A percentile compares a stretch with the other conserved stretches of the same genome.
Conservation (phyloP, 129 eudicot genomes). For the sunflower (Helianthus annuus) region DNA sequence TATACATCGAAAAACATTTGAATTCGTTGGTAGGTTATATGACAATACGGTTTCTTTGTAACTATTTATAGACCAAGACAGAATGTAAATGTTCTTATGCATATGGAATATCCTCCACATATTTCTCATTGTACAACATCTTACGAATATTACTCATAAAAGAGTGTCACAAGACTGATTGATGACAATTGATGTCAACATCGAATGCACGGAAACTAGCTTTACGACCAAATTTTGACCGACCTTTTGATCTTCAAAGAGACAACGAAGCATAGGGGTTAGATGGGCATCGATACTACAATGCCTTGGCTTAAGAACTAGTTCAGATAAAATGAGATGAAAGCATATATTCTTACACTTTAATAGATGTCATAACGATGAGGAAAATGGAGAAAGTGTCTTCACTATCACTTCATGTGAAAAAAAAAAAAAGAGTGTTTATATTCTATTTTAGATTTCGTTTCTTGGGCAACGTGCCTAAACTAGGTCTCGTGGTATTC, state of each 20-base stretch:
- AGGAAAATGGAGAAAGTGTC: slow-evolving; percentile 26
- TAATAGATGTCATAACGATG: slow-evolving; percentile 17
- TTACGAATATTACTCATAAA: slow-evolving; percentile 8
- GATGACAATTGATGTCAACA: slow-evolving; percentile 4
- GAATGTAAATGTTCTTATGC: slow-evolving; percentile 16
- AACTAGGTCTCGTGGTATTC: no score
- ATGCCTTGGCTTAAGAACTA: slow-evolving; percentile 16
- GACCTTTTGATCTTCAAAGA: slow-evolving; percentile 31
- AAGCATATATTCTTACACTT: slow-evolving; percentile 23
- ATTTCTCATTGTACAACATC: slow-evolving; percentile 13
- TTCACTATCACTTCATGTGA: neutral
- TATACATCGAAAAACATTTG: neutral
- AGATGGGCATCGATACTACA: slow-evolving; percentile 3
- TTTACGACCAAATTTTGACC: slow-evolving; percentile 13
- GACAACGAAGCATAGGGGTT: slow-evolving; percentile 19
- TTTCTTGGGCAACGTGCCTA: neutral
- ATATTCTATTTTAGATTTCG: neutral
- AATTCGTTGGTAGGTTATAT: neutral
- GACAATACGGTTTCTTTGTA: neutral
- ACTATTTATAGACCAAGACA: slow-evolving; percentile 25
- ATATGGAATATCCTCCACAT: slow-evolving; percentile 32
- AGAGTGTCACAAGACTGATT: neutral
- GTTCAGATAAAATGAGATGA: neutral
- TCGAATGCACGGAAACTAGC: neutral
- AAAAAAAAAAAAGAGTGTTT: neutral